Evolutionary conservation across 306 rosid species (phyloP).

Genomic region (Cucurbita argyrosperma): DNA sequence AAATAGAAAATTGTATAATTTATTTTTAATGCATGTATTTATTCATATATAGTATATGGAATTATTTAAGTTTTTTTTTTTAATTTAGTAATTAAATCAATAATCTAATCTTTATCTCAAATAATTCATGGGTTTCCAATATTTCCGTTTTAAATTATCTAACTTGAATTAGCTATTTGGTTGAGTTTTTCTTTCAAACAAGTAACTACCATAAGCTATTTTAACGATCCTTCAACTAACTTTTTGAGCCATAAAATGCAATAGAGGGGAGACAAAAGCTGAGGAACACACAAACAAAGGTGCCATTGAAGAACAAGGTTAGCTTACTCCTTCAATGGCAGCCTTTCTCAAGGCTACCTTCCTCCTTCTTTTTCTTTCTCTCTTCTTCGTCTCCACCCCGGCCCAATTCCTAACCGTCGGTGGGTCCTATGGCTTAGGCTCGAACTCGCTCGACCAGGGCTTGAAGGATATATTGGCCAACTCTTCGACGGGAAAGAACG

Average conservation of each 20-base stretch:
- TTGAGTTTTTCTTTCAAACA: slow-evolving; percentile 2
- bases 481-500: background rate
- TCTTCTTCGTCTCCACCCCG: slow-evolving; percentile 11
- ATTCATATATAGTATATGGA: no score
- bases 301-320: slow-evolving; percentile 17
- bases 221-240: slow-evolving; percentile 8
- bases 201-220: slow-evolving; percentile 9
- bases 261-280: slow-evolving; percentile 21
- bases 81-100: no score
- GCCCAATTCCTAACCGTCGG: background rate
- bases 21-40: no score
- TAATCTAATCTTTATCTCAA: background rate
- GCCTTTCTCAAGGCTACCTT: slow-evolving; percentile 11
- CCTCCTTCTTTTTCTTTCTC: slow-evolving; percentile 20
- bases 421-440: background rate
- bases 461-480: background rate
- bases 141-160: background rate
- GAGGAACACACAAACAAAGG: background rate
- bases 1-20: no score
- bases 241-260: slow-evolving; percentile 4
- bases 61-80: no score
- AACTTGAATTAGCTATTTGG: background rate
- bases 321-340: slow-evolving; percentile 24
- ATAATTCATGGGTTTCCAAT: background rate
- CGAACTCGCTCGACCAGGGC: background rate